These are phyloP conservation scores for Flaveria brownii DNA, from an alignment of 129 eudicot genomes.

Conservation along the genomic window DNA sequence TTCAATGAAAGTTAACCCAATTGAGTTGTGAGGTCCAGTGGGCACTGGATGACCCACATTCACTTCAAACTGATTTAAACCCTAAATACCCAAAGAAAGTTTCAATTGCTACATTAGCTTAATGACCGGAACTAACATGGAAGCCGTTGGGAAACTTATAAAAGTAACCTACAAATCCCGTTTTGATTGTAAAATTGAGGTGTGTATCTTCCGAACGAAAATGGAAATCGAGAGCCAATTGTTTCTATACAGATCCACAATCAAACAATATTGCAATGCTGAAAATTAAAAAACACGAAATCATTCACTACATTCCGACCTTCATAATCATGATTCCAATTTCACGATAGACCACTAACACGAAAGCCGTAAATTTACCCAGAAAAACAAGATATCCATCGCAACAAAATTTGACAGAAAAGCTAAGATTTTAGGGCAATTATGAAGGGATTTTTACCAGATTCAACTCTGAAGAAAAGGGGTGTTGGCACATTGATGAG, in stretches of 20 bases:
- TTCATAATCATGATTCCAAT: neutral
- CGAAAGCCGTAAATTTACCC: neutral
- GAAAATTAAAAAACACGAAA: neutral
- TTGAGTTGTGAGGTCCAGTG: neutral
- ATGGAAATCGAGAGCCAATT: neutral
- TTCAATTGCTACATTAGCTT: neutral
- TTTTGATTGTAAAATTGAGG: neutral
- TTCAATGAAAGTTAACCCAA: neutral
- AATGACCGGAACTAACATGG: neutral
- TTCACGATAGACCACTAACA: neutral
- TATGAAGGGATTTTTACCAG: neutral
- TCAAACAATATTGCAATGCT: neutral
- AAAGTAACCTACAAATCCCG: neutral
- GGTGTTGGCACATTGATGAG: slow-evolving; percentile 4
- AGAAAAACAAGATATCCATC: neutral
- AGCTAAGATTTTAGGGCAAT: neutral
- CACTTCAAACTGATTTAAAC: neutral
- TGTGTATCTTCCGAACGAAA: neutral
- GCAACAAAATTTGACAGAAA: neutral
- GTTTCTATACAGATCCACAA: neutral
- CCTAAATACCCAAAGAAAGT: neutral
- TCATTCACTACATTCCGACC: neutral
- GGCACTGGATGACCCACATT: neutral
- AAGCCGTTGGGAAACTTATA: neutral
- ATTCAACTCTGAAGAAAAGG: neutral